Evolutionary conservation across 106 monocot genomes (phyloP), one percentile per base, ranked within the genome.

Genomic region (Apostasia shenzhenica): DNA sequence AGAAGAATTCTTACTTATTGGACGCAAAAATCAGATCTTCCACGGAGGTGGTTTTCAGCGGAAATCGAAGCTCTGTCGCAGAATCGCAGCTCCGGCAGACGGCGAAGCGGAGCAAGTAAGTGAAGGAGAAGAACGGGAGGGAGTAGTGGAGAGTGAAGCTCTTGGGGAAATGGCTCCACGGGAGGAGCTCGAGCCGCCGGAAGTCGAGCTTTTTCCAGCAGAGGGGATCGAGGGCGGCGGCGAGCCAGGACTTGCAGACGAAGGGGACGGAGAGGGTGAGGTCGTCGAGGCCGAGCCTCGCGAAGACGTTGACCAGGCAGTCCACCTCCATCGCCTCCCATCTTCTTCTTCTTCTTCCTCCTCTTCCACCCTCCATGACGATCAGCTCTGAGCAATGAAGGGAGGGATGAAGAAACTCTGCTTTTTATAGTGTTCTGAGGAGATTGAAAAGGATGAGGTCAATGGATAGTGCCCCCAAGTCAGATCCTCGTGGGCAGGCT

Each of bases 121-220:
- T 11, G 67, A 68, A 68, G 0, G 67, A 68, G 67, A 68, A 68
- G 67, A 5, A 43, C 4, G 53, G 67, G 3, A 68, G 67, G 51
- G 40, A 54, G 37, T 65, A 37, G 5, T 13, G 0, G 1, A 49
- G 37, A 13, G 65, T 13, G 48, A 65, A 65, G 65, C 43, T 49
- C 46, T 68, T 68, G 67, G 53, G 41, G 54, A 68, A 54, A 4
- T 41, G 1, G 67, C 67, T 68, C 67, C 67, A 51, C 2, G 67
- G 67, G 41, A 68, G 53, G n/a, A 68, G 11, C 13, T 68, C 54
- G 53, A 68, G 26, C 41, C 8, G 67, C 12, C 54, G 67, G 67
- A 68, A 68, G n/a, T 68, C 67, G 13, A 68, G 67, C 40, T 53
- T 54, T n/a, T 14, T 68, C 67, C 67, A 68, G 67, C 67, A 68